phyloP scores from a whole-genome alignment of 495 filamentous ascomycete genomes.

The Letharia columbiana region DNA sequence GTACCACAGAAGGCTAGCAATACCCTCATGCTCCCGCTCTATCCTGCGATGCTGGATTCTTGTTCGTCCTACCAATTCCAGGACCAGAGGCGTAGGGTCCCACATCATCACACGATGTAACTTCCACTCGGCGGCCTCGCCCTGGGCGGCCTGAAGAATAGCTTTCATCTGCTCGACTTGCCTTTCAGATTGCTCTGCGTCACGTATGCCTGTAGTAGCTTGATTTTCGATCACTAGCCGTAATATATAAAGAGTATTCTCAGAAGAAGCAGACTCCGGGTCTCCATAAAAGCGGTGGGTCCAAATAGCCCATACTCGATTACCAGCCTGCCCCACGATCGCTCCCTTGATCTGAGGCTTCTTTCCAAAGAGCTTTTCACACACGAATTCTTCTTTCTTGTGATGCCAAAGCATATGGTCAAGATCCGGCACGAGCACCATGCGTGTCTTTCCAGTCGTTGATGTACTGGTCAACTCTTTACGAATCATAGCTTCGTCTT shows the following conservation, averaged over 20 bases:
- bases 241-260: conserved; percentile 19
- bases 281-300: conserved; percentile 16
- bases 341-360: conserved; percentile 15
- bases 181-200: neutral
- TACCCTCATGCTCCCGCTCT: conserved; percentile 20
- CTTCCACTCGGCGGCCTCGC: conserved; percentile 22
- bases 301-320: conserved; percentile 18
- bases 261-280: conserved; percentile 2
- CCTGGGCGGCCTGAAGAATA: conserved; percentile 20
- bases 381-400: conserved; percentile 17
- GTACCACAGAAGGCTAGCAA: conserved; percentile 21
- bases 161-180: conserved; percentile 18
- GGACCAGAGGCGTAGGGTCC: conserved; percentile 21
- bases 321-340: conserved; percentile 7
- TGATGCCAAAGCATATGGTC: conserved; percentile 22
- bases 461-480: neutral
- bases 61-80: conserved; percentile 14
- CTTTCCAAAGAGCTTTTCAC: conserved; percentile 13
- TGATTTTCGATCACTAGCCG: conserved; percentile 16
- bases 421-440: conserved; percentile 17
- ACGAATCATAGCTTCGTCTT: conserved; percentile 17
- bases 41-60: conserved; percentile 7
- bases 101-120: conserved; percentile 20
- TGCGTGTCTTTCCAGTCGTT: neutral
- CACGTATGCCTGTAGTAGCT: neutral